Conservation (phyloP, 495 filamentous ascomycete species). For the Aspergillus heteromorphus region DNA sequence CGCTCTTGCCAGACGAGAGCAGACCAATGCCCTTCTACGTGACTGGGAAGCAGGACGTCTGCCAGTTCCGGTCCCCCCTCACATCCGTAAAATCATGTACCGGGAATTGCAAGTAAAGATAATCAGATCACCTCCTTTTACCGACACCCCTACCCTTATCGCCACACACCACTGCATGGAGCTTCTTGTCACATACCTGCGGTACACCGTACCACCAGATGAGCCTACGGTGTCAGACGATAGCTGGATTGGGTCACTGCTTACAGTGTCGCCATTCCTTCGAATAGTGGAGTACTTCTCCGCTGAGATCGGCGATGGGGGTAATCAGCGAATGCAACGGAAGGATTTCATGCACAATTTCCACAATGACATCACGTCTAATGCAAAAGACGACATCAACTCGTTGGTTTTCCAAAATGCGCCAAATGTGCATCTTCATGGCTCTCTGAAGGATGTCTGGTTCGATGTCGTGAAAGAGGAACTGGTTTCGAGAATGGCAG, state of each 20-base stretch:
- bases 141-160: conserved; percentile 37
- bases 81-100: conserved; percentile 34
- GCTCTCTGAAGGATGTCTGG: conserved; percentile 37
- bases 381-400: conserved; percentile 38
- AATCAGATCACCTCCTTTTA: conserved; percentile 39
- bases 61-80: conserved; percentile 31
- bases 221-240: conserved; percentile 27
- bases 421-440: conserved; percentile 29
- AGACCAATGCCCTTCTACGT: conserved; percentile 35
- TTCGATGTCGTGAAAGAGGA: conserved; percentile 36
- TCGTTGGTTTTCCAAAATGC: conserved; percentile 32
- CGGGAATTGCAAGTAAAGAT: conserved; percentile 35
- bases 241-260: conserved; percentile 41
- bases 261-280: conserved; percentile 37
- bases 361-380: conserved; percentile 30
- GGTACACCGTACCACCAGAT: conserved; percentile 32
- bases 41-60: conserved; percentile 38
- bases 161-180: conserved; percentile 45
- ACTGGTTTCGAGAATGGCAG: conserved; percentile 23
- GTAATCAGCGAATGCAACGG: conserved; percentile 36
- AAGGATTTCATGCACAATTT: conserved; percentile 47
- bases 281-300: conserved; percentile 44
- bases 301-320: conserved; percentile 42
- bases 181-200: conserved; percentile 37
- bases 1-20: conserved; percentile 36